Conservation (phyloP, 1,284 basidiomycete genomes). For the Fomitopsis schrenkii region DNA sequence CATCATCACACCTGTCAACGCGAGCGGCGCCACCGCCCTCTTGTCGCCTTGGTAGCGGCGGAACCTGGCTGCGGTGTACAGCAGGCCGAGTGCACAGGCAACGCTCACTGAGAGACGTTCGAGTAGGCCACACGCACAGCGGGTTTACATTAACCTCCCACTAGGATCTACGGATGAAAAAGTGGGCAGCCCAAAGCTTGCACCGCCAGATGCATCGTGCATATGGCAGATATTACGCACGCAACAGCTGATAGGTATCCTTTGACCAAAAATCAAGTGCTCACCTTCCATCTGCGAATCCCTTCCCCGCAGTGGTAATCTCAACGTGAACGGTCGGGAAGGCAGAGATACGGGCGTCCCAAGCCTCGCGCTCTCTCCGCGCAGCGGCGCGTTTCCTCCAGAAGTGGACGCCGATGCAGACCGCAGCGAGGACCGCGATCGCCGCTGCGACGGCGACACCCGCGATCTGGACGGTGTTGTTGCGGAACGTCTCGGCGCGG, state of each 20-base stretch:
- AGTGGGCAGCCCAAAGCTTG: no score
- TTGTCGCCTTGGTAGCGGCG: background rate
- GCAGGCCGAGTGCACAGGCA: no score
- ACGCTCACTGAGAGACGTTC: no score
- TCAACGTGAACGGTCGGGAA: background rate
- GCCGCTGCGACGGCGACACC: conserved; percentile 41
- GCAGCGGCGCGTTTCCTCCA: conserved; percentile 36
- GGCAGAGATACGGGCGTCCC: background rate
- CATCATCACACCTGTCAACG: background rate
- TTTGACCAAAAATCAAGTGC: background rate
- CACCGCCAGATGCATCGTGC: no score
- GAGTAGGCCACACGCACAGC: no score
- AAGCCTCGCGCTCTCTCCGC: conserved; percentile 31
- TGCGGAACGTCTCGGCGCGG: conserved; percentile 7
- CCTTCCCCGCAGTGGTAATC: background rate
- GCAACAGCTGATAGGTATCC: no score
- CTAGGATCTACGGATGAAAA: no score
- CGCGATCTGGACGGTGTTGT: conserved; percentile 2
- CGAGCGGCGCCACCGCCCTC: background rate
- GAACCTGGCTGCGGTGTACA: background rate
- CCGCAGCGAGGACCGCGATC: conserved; percentile 38
- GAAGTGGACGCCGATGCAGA: conserved; percentile 32
- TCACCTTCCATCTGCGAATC: background rate
- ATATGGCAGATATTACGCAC: no score
- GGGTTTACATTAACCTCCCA: no score